Evolutionary conservation across 1,284 basidiomycete species (phyloP), one percentile per base, ranked within the genome.

Genomic region (Trametes sp.): DNA sequence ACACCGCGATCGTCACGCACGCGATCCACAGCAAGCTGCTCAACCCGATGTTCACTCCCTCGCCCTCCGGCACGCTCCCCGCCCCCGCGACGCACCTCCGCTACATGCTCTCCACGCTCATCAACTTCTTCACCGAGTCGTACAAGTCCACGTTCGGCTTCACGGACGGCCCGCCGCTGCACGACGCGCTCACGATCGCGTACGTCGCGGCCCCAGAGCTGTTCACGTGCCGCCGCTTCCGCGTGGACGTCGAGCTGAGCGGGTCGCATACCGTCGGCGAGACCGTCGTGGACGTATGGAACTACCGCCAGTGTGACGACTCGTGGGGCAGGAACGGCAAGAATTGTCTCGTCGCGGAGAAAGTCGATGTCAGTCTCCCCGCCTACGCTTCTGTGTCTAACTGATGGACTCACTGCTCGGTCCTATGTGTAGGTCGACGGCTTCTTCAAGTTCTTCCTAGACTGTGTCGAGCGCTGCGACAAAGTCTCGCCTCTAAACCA

Each of bases 151-250:
- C 85, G 0, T 95, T 92, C 67, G 86, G 85, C 13, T 95, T 95
- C 73, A 75, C 80, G 21, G 77, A 87, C 42, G 93, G 93, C 0
- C 94, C 94, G 8, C 93, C 93, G 1, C 78, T 95, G 2, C 93
- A 95, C 66, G 94, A 95, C 69, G 87, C 92, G 0, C 81, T 95
- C 33, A 91, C 92, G 0, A 79, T 95, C 56, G 89, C 87, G 13
- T 94, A 91, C 63, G 79, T 94, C 36, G 82, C 86, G 0, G 74
- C 77, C 21, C 91, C 91, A 0, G 80, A 86, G 6, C 69, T 93
- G 2, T 94, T 94, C 75, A 73, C 74, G 21, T 77, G 78, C 41
- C 83, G 75, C 57, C 80, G 93, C 26, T 85, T 87, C 72, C 82
- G 88, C 50, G 92, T 95, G 0, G 93, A 95, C 67, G 82, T 93